Evolutionary conservation across 495 filamentous ascomycete genomes (phyloP).

Genomic region (Cercophora newfieldiana): DNA sequence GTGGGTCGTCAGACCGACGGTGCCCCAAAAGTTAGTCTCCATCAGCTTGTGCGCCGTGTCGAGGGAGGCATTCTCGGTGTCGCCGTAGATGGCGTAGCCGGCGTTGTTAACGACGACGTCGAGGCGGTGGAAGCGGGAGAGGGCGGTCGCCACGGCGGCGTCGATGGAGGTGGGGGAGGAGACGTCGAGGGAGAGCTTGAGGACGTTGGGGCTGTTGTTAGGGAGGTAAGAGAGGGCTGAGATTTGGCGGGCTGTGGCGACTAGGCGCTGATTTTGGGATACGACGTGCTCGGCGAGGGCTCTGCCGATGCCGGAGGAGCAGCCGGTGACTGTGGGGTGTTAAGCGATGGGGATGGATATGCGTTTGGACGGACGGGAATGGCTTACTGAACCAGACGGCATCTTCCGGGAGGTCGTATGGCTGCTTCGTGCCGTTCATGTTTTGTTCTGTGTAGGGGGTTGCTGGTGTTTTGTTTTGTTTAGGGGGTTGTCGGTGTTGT

Average conservation of each 20-base stretch:
- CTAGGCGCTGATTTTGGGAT: constrained; percentile 44
- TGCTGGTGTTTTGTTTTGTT: neutral
- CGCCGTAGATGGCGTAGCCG: constrained; percentile 49
- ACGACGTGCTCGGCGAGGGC: constrained; percentile 42
- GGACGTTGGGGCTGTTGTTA: constrained; percentile 30
- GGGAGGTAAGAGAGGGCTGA: constrained; percentile 40
- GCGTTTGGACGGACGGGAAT: neutral
- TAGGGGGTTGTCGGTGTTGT: too few species aligned
- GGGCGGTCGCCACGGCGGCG: constrained; percentile 37
- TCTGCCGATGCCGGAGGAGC: constrained; percentile 51
- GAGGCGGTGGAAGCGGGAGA: constrained; percentile 46
- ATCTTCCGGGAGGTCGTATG: constrained; percentile 47
- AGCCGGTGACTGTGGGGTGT: constrained; percentile 47
- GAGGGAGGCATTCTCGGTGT: constrained; percentile 47
- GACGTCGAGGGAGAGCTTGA: constrained; percentile 50
- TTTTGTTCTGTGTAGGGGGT: neutral
- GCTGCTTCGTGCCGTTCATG: constrained; percentile 37
- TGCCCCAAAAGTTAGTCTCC: constrained; percentile 58
- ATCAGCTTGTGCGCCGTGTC: constrained; percentile 42
- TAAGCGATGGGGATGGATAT: neutral
- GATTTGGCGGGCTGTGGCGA: constrained; percentile 50
- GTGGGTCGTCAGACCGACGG: constrained; percentile 44
- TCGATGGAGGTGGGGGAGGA: constrained; percentile 42
- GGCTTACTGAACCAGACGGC: constrained; percentile 54
- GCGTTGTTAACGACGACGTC: constrained; percentile 62